A percentile compares a stretch with the other conserved stretches of the same genome.
Evolutionary conservation across 192 early-diverging fungal species (phyloP).

Genomic region (Haplosporangium gracile): DNA sequence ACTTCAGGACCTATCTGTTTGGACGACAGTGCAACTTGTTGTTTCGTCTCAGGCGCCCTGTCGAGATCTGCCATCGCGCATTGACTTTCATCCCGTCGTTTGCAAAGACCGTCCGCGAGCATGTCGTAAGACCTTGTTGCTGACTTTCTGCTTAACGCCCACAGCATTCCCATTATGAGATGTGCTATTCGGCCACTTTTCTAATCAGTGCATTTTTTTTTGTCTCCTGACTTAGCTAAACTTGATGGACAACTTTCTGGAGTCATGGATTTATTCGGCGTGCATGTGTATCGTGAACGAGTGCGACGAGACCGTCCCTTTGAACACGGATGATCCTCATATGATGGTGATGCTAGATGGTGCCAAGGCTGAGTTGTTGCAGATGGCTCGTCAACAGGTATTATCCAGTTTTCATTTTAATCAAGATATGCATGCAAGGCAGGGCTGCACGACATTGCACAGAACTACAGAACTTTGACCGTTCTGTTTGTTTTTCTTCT

Average conservation of each 20-base stretch:
- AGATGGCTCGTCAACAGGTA: conserved; percentile 84
- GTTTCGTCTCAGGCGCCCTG: conserved; percentile 71
- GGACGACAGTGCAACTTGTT: conserved; percentile 90
- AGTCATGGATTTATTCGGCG: conserved; percentile 86
- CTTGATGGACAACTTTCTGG: conserved; percentile 72
- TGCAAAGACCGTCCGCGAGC: conserved; percentile 77
- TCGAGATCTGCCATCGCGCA: conserved; percentile 78
- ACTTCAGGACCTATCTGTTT: conserved; percentile 97
- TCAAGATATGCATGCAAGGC: not conserved
- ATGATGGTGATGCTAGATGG: conserved; percentile 73
- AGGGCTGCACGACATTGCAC: not conserved
- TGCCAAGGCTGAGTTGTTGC: conserved; percentile 80
- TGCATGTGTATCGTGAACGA: conserved; percentile 83
- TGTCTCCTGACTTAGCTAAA: conserved; percentile 44
- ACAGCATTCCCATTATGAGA: not conserved
- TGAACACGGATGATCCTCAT: conserved; percentile 57
- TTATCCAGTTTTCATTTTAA: not conserved
- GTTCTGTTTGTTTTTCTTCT: not conserved
- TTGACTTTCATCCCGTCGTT: conserved; percentile 82
- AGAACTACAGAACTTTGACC: conserved; percentile 5
- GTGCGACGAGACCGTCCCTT: conserved; percentile 79
- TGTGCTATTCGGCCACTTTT: not conserved
- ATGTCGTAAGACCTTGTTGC: conserved; percentile 61
- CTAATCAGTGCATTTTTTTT: not conserved
- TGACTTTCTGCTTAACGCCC: not conserved